These are phyloP conservation scores for Cladophialophora chaetospira DNA, from an alignment of 2,329 filamentous ascomycete genomes.

Conservation along the genomic window DNA sequence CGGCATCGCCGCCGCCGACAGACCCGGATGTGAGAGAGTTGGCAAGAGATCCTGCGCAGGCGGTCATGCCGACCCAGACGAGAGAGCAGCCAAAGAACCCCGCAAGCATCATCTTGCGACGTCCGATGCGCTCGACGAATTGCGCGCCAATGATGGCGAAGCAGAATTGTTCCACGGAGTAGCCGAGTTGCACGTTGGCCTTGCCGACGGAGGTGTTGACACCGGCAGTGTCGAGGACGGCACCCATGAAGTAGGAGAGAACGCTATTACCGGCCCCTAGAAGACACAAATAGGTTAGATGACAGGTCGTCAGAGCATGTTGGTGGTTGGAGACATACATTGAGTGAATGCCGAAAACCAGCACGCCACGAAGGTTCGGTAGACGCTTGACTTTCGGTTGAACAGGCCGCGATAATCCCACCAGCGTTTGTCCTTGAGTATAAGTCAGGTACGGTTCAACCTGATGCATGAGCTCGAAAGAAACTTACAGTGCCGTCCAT, in stretches of 20 bases:
- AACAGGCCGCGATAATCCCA: conserved; percentile 58
- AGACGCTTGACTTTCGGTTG: conserved; percentile 49
- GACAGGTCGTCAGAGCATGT: neutral
- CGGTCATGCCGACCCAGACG: conserved; percentile 56
- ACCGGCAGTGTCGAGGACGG: conserved; percentile 56
- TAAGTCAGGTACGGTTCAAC: neutral
- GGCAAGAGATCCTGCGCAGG: conserved; percentile 45
- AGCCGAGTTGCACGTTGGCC: conserved; percentile 58
- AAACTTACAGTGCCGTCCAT: conserved; percentile 35
- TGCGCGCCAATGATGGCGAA: conserved; percentile 58
- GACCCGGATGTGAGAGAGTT: conserved; percentile 24
- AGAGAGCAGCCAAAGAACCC: conserved; percentile 53
- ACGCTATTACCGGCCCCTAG: conserved; percentile 37
- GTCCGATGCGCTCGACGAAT: conserved; percentile 60
- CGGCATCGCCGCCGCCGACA: conserved; percentile 26
- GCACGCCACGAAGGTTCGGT: conserved; percentile 55
- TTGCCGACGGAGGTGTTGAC: conserved; percentile 51
- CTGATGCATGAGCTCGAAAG: neutral
- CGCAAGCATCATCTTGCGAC: conserved; percentile 58
- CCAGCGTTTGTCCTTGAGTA: conserved; percentile 39
- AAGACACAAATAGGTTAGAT: neutral
- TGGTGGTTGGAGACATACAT: conserved; percentile 27
- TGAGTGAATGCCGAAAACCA: conserved; percentile 58
- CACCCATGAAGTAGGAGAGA: conserved; percentile 58
- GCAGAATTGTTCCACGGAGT: conserved; percentile 58